phyloP scores from a whole-genome alignment of 495 filamentous ascomycete species.

The Rostrohypoxylon terebratum region DNA sequence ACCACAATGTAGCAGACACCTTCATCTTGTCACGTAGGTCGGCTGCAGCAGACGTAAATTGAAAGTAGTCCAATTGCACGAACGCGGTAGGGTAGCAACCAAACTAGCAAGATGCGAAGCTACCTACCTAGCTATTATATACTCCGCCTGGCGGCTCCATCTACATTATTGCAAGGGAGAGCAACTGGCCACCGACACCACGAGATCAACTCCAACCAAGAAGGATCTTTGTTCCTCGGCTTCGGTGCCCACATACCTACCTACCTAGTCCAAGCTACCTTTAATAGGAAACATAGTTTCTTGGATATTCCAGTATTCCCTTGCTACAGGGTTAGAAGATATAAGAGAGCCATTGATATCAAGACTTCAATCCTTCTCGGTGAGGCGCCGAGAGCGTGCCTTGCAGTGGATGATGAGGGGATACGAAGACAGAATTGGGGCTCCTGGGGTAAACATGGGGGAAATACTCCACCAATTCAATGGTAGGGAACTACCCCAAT shows the following conservation, averaged over 20 bases:
- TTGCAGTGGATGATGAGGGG: conserved; percentile 22
- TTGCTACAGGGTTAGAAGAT: not conserved
- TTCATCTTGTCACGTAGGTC: conserved; percentile 22
- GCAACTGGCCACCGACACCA: conserved; percentile 9
- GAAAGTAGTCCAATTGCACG: not conserved
- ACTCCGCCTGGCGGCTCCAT: conserved; percentile 2
- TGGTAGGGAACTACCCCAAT: conserved; percentile 27
- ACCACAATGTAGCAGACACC: conserved; percentile 18
- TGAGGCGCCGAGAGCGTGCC: conserved; percentile 3
- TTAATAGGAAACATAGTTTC: conserved; percentile 11
- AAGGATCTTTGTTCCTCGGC: conserved; percentile 17
- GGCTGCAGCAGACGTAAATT: not conserved
- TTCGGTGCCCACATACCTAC: too few relatives aligned
- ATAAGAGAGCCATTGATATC: not conserved
- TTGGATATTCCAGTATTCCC: not conserved
- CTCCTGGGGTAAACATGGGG: conserved; percentile 18
- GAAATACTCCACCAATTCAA: conserved; percentile 37
- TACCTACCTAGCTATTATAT: conserved; percentile 17
- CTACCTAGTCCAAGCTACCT: not conserved
- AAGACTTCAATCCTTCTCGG: not conserved
- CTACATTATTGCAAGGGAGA: not conserved
- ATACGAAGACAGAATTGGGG: conserved; percentile 21
- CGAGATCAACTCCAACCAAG: conserved; percentile 19
- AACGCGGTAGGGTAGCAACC: conserved; percentile 1
- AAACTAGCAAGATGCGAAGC: not conserved